Evolutionary conservation across 2,329 filamentous ascomycete species (phyloP), one percentile per base, ranked within the genome.

Genomic region (Penicillium sp.): DNA sequence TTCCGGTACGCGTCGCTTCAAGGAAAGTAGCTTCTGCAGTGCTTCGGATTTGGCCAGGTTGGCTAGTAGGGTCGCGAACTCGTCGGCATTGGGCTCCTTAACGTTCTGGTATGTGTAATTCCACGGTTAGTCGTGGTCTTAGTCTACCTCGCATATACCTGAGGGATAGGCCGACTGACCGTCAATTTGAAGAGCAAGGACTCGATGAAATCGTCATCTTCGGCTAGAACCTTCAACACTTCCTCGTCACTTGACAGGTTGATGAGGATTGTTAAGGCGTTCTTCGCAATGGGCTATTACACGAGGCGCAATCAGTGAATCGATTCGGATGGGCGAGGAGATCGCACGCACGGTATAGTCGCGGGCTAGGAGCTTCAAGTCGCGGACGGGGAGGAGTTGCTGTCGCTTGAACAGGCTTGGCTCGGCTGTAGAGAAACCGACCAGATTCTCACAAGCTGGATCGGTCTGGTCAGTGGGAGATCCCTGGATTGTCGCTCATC

Each of bases 51-150:
- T 97, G 52, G 87, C 83, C 46, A 99, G 79, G 68, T 99, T 99
- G 70, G 94, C 91, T 20, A 97, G 81, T 12, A 99, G 83, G 91
- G 97, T 97, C 39, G 91, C 85, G 39, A 95, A 77, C 33, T 94
- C 82, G 67, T 97, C 89, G 46, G 90, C 91, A 67, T 92, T 92
- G 24, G 84, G 81, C 68, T 97, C 93, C 46, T 87, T 84, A 3
- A 50, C 55, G 45, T 69, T 70, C 70, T 75, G 43, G 21, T 9
- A 17, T 5, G 7, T 15, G 17, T 42, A 36, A 3, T 37, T 1
- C 13, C n/a, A 7, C n/a, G n/a, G n/a, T n/a, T n/a, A n/a, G n/a
- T n/a, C n/a, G n/a, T n/a, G n/a, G n/a, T n/a, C n/a, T n/a, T n/a
- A n/a, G n/a, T n/a, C n/a, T n/a, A n/a, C n/a, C n/a, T n/a, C n/a